Base-by-base conservation (phyloP, 108 stramenopile genomes). In the Fistulifera solaris region DNA sequence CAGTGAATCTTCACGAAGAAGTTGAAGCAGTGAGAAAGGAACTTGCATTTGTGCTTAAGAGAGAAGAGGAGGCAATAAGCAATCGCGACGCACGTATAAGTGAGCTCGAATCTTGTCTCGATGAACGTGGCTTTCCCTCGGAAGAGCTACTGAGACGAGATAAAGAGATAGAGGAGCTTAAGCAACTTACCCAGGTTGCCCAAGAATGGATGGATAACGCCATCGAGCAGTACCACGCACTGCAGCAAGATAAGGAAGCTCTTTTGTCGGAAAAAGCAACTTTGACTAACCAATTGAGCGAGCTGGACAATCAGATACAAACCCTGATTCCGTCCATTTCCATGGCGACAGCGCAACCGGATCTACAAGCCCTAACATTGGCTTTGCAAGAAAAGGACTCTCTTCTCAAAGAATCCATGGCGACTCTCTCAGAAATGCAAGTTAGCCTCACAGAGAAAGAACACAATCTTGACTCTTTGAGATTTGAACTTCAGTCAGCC, bases 201-300 rank as follows among this genome's bases (percentile, higher is more conserved):
- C 77, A 88, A 54, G 77, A 79, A 58, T 81, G 82, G 82, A 83
- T 88, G 77, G 75, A 58, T n/a, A 79, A 78, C 27, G 82, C 86
- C 43, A 75, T 81, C 26, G 68, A 73, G 43, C 86, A 81, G 38
- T 67, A 83, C 21, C 56, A 79, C 24, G 41, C 57, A 26, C 70
- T 81, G 15, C 61, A 66, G 40, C 60, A 61, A 19, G 66, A 83
- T 50, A 62, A 79, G 23, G 52, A 63, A 3, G 28, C 58, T 12
- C 56, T 80, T 8, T 42, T 62, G 8, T 40, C 53, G 27, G 68
- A 75, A 27, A 76, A 66, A 16, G 3, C 51, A 12, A 14, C 49
- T n/a, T 57, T 80, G 26, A 24, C 63, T 24, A 46, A 39, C 7
- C 38, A 66, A 19, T 17, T 69, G 13, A 26, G 50, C 17, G 54